Evolutionary conservation across 2,329 filamentous ascomycete species (phyloP).

Genomic region (Eutypa lata): DNA sequence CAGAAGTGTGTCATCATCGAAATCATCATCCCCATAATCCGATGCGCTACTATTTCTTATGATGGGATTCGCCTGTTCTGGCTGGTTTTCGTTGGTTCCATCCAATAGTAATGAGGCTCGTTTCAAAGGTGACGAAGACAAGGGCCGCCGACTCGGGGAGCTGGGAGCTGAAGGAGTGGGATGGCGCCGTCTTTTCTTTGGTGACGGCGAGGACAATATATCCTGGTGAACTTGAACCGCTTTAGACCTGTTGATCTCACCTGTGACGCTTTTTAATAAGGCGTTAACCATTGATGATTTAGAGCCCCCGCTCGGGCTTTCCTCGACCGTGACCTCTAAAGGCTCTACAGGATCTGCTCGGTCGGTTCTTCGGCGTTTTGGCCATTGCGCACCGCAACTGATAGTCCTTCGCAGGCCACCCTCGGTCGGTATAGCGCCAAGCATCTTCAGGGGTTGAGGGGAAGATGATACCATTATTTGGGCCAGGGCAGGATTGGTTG

Average conservation of each 20-base stretch:
- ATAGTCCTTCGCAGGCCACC: conserved; percentile 59
- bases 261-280: conserved; percentile 63
- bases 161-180: conserved; percentile 11
- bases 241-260: conserved; percentile 45
- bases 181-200: conserved; percentile 34
- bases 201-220: conserved; percentile 40
- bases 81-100: conserved; percentile 1
- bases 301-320: conserved; percentile 44
- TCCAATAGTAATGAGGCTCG: conserved; percentile 8
- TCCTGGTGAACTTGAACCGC: conserved; percentile 28
- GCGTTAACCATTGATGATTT: conserved; percentile 59
- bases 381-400: conserved; percentile 69
- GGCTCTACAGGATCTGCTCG: conserved; percentile 38
- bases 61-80: neutral
- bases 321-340: conserved; percentile 28
- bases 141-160: conserved; percentile 13
- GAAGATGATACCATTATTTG: conserved; percentile 70
- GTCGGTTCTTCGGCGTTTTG: conserved; percentile 64
- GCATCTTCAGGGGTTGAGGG: conserved; percentile 53
- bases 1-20: conserved; percentile 59
- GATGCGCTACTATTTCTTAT: conserved; percentile 25
- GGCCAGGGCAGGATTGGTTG: conserved; percentile 56
- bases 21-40: conserved; percentile 55
- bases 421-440: conserved; percentile 37
- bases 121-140: conserved; percentile 19